Conservation (phyloP, 2,329 filamentous ascomycete species). For the Alternaria longipes region DNA sequence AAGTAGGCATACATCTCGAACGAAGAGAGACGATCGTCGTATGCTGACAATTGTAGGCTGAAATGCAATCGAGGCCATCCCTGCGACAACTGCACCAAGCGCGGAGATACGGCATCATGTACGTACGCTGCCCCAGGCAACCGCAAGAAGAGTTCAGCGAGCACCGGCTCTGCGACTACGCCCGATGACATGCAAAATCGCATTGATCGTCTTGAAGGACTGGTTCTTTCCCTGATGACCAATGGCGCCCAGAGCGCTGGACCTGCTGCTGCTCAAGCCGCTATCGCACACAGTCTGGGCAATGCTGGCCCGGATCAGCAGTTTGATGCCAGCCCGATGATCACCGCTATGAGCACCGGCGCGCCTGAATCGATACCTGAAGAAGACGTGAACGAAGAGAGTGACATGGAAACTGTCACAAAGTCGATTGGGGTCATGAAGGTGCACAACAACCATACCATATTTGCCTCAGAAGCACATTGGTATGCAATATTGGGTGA, state of each 20-base stretch:
- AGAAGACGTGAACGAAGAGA: slow-evolving; percentile 65
- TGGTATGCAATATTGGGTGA: slow-evolving; percentile 63
- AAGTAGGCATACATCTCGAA: slow-evolving; percentile 68
- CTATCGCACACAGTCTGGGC: slow-evolving; percentile 60
- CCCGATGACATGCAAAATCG: slow-evolving; percentile 99
- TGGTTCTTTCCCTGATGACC: slow-evolving; percentile 94
- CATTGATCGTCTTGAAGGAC: slow-evolving; percentile 91
- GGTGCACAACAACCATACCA: slow-evolving; percentile 58
- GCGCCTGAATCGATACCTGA: slow-evolving; percentile 63
- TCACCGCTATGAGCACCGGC: slow-evolving; percentile 64
- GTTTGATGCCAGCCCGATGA: slow-evolving; percentile 64
- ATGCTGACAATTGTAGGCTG: slow-evolving; percentile 60
- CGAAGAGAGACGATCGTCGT: background rate
- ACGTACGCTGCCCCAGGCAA: slow-evolving; percentile 76
- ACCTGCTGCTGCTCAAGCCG: slow-evolving; percentile 67
- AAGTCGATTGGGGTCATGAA: slow-evolving; percentile 64
- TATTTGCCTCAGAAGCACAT: slow-evolving; percentile 62
- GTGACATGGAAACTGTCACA: slow-evolving; percentile 67
- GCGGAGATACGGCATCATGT: slow-evolving; percentile 81
- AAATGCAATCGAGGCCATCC: slow-evolving; percentile 94
- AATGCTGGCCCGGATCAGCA: slow-evolving; percentile 51
- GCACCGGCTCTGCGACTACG: slow-evolving; percentile 66
- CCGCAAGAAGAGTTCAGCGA: slow-evolving; percentile 73
- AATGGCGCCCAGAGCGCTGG: slow-evolving; percentile 74
- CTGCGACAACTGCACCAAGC: slow-evolving; percentile 94